Conservation (phyloP, 805 yeast species). For the Wickerhamomyces tratensis region DNA sequence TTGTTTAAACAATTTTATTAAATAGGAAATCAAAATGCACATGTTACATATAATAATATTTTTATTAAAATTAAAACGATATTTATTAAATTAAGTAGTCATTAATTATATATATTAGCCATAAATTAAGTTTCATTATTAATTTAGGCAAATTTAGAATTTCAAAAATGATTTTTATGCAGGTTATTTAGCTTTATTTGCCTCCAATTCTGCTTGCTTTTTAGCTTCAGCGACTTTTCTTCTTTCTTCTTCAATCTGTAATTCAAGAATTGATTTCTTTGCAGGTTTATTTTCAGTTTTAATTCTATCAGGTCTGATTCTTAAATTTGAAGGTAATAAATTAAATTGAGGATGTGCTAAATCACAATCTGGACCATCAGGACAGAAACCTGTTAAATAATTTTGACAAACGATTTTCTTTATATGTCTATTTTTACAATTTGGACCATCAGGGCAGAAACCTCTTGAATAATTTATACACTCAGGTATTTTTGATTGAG, state of each 20-base stretch:
- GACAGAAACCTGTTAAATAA: slow-evolving; percentile 88
- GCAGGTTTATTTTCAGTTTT: slow-evolving; percentile 4
- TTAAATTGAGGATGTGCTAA: slow-evolving; percentile 78
- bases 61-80: too few relatives aligned
- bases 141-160: too few relatives aligned
- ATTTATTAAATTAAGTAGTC: too few relatives aligned
- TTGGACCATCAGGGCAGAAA: slow-evolving; percentile 87
- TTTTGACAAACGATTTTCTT: slow-evolving; percentile 68
- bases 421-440: slow-evolving; percentile 74
- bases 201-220: background rate
- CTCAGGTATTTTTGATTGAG: slow-evolving; percentile 78
- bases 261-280: slow-evolving; percentile 13
- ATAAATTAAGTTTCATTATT: too few relatives aligned
- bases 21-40: too few relatives aligned
- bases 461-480: slow-evolving; percentile 81
- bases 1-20: too few relatives aligned
- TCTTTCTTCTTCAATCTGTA: slow-evolving; percentile 18
- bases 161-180: too few relatives aligned
- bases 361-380: slow-evolving; percentile 65
- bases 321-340: slow-evolving; percentile 29
- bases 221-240: slow-evolving; percentile 1
- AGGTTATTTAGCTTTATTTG: background rate
- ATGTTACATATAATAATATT: too few relatives aligned
- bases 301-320: slow-evolving; percentile 24
- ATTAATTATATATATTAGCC: too few relatives aligned